A percentile compares a stretch with the other conserved stretches of the same genome.
Conservation (phyloP, 495 filamentous ascomycete species). For the Tetracladium setigerum region DNA sequence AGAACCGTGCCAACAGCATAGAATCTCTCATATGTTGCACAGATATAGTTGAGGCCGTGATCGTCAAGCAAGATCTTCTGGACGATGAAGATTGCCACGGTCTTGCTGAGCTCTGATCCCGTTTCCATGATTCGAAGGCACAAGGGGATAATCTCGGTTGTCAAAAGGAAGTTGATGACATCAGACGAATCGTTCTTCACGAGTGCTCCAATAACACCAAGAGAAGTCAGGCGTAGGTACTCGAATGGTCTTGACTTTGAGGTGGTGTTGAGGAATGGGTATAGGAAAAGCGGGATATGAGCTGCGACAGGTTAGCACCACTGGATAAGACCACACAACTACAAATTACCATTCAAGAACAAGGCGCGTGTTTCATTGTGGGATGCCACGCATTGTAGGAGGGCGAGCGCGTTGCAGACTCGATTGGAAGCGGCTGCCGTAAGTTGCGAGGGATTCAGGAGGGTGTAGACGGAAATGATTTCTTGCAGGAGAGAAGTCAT, state of each 20-base stretch:
- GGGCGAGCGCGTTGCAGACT: slow-evolving; percentile 94
- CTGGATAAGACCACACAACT: not conserved
- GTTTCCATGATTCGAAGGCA: slow-evolving; percentile 99
- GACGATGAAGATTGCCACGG: slow-evolving; percentile 99
- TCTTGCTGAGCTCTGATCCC: slow-evolving; percentile 96
- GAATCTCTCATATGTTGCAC: slow-evolving; percentile 98
- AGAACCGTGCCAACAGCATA: slow-evolving; percentile 97
- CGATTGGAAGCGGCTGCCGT: slow-evolving; percentile 95
- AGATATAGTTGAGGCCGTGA: slow-evolving; percentile 96
- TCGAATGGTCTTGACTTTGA: slow-evolving; percentile 98
- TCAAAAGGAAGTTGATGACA: slow-evolving; percentile 98
- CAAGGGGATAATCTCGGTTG: slow-evolving; percentile 96
- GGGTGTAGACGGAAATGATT: slow-evolving; percentile 96
- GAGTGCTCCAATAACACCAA: slow-evolving; percentile 95
- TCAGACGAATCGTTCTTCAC: slow-evolving; percentile 99
- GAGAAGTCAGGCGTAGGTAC: slow-evolving; percentile 91
- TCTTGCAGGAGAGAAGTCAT: slow-evolving; percentile 98
- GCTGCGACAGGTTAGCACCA: slow-evolving; percentile 41
- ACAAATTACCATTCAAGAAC: slow-evolving; percentile 70
- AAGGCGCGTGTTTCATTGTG: slow-evolving; percentile 92
- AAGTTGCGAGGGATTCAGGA: slow-evolving; percentile 92
- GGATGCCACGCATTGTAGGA: slow-evolving; percentile 95
- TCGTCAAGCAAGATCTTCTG: slow-evolving; percentile 98
- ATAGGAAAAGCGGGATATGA: slow-evolving; percentile 97
- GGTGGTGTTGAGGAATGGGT: slow-evolving; percentile 97